Conservation (phyloP, 805 yeast genomes). For the Candida peoriensis region DNA sequence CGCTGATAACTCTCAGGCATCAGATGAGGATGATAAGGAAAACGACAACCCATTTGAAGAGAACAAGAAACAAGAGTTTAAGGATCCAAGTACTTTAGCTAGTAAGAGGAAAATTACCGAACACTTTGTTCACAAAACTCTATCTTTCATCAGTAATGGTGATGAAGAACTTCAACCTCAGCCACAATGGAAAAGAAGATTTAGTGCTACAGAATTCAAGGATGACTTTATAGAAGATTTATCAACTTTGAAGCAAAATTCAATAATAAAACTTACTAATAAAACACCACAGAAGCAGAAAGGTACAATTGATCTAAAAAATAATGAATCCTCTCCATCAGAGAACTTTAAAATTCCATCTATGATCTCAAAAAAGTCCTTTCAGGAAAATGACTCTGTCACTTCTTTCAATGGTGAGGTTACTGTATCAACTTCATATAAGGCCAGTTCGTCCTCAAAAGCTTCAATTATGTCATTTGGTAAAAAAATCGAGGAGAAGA, state of each 20-base stretch:
- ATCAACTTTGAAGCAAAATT: constrained; percentile 39
- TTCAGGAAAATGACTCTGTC: constrained; percentile 24
- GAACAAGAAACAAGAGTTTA: constrained; percentile 20
- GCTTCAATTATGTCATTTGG: constrained; percentile 57
- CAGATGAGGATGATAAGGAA: constrained; percentile 24
- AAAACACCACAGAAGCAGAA: constrained; percentile 22
- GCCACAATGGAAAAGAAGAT: constrained; percentile 26
- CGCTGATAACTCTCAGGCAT: constrained; percentile 22
- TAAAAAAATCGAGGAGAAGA: constrained; percentile 17
- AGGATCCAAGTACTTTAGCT: constrained; percentile 19
- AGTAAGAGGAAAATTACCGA: constrained; percentile 39
- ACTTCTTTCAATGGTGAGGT: constrained; percentile 36
- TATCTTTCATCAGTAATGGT: constrained; percentile 43
- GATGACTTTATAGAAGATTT: constrained; percentile 41
- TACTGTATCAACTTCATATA: constrained; percentile 47
- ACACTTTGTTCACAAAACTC: constrained; percentile 49
- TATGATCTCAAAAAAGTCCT: constrained; percentile 36
- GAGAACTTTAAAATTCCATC: constrained; percentile 32
- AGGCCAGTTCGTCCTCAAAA: constrained; percentile 48
- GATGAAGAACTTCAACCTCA: constrained; percentile 17
- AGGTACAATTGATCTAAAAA: constrained; percentile 15
- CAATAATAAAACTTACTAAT: constrained; percentile 29
- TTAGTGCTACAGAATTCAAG: constrained; percentile 18
- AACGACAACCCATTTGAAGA: constrained; percentile 26
- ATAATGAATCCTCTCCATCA: constrained; percentile 18